These are phyloP conservation scores for Juncus inflexus DNA, from an alignment of 176 grass and related monocot species.

Conservation along the genomic window DNA sequence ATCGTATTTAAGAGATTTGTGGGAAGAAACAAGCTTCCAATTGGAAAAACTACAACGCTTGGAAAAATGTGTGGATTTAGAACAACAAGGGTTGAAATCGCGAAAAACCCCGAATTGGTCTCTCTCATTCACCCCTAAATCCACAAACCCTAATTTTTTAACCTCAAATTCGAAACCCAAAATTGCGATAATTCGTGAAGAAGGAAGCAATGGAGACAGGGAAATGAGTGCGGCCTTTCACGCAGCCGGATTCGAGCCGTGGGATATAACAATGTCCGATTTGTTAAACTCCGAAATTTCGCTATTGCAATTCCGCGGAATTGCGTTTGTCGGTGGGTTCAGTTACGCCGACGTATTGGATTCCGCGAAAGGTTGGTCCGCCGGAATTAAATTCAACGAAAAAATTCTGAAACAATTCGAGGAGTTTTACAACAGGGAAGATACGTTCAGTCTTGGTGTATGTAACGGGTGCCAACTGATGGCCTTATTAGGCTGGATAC, in stretches of 20 bases:
- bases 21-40: conserved; percentile 91
- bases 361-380: conserved; percentile 90
- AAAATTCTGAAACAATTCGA: conserved; percentile 74
- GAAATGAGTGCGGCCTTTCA: conserved; percentile 88
- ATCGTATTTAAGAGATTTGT: conserved; percentile 65
- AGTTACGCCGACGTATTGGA: conserved; percentile 88
- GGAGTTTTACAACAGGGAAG: conserved; percentile 63
- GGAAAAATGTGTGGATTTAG: conserved; percentile 69
- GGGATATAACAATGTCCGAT: conserved; percentile 85
- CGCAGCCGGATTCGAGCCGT: conserved; percentile 80
- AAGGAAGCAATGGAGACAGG: conserved; percentile 91
- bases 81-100: conserved; percentile 73
- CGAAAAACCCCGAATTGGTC: conserved; percentile 59
- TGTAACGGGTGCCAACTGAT: conserved; percentile 94
- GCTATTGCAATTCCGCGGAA: conserved; percentile 51
- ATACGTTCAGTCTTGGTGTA: conserved; percentile 93
- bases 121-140: conserved; percentile 60
- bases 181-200: conserved; percentile 90
- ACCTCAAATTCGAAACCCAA: conserved; percentile 59
- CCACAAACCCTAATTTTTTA: conserved; percentile 52
- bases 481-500: conserved; percentile 98
- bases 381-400: conserved; percentile 82
- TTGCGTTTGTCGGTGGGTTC: conserved; percentile 93
- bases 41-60: conserved; percentile 76
- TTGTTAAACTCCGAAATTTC: conserved; percentile 48